Base-by-base conservation (phyloP, 2,329 filamentous ascomycete genomes). In the Setomelanomma holmii region DNA sequence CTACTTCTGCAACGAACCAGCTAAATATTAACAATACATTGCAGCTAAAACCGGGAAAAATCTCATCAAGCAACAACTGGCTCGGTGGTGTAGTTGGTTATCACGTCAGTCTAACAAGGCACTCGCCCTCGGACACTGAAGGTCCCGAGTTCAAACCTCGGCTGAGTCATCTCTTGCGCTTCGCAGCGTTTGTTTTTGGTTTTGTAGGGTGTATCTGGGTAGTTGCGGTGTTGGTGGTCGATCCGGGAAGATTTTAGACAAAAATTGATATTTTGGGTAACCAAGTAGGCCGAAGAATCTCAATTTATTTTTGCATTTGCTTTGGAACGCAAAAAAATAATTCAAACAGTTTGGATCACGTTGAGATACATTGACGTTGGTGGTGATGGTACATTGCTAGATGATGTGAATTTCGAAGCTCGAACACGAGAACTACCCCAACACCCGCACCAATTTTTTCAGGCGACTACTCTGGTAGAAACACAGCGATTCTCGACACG, bases 31-130 rank as follows among this genome's bases (percentile, higher is more conserved):
- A 27, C 12, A 6, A 27, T 30, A 30, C 14, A 30, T 30, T 30
- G 10, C 3, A 10, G 3, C 27, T 30, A 6, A 30, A 30, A 10
- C 14, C 14, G 3, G 5, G n/a, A n/a, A 30, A 3, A 2, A 3
- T 30, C 27, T 6, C 27, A 30, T 30, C 5, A 8, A 30, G 24
- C 10, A 22, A 38, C 11, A 42, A n/a, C 39, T 36, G 67, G 67
- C 58, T 69, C 63, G 67, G 55, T 74, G 71, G 74, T 77, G 75
- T 77, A 77, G 75, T 76, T 76, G 74, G 74, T 76, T 76, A 76
- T 76, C 74, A 76, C 75, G 73, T 76, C 68, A 75, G 74, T 76
- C 74, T 76, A 76, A 77, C 75, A 76, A 12, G 45, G 34, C 34
- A 36, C 12, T 16, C 34, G 14, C 34, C 34, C 16, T 36, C 34